Evolutionary conservation across 768 basidiomycete genomes (phyloP), one percentile per base, ranked within the genome.

Genomic region (Psilocybe tampanensis): DNA sequence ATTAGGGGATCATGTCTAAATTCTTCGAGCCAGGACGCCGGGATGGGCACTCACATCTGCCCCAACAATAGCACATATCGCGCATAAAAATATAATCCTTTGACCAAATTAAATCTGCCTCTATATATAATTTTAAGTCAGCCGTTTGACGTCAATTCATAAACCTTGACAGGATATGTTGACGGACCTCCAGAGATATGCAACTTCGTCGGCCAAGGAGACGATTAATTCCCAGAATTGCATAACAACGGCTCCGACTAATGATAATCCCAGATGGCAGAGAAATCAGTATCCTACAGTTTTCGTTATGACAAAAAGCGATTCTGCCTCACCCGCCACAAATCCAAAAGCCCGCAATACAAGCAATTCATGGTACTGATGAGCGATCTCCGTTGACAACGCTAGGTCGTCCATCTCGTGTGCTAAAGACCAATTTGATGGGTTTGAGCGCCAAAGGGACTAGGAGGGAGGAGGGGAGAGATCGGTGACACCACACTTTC

Each of bases 181-280:
- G 8, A 36, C 58, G 22, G 13, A 61, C 60, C 50, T 52, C 60
- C 57, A 62, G 8, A 62, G n/a, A 39, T 55, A 55, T 8, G 58
- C 54, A 5, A 62, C 26, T 41, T 62, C 60, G 8, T 58, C 60
- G 11, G 49, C 11, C 15, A 62, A 55, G 2, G 55, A 47, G 15
- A 47, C 34, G 22, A 62, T 34, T 11, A 62, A 26, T 32, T 58
- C 60, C 44, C 49, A 53, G 9, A 42, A 24, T 15, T 62, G 60
- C 15, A 58, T 18, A 13, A 52, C 54, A 33, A 58, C 33, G 9
- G 60, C 60, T 19, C 33, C 56, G 23, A 58, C 60, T 62, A 41
- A 9, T 1, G 24, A 29, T n/a, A n/a, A n/a, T n/a, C n/a, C n/a
- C n/a, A n/a, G n/a, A n/a, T n/a, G n/a, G n/a, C n/a, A n/a, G n/a